These are phyloP conservation scores for Ricinus communis DNA, from an alignment of 345 rosid species.

Conservation along the genomic window DNA sequence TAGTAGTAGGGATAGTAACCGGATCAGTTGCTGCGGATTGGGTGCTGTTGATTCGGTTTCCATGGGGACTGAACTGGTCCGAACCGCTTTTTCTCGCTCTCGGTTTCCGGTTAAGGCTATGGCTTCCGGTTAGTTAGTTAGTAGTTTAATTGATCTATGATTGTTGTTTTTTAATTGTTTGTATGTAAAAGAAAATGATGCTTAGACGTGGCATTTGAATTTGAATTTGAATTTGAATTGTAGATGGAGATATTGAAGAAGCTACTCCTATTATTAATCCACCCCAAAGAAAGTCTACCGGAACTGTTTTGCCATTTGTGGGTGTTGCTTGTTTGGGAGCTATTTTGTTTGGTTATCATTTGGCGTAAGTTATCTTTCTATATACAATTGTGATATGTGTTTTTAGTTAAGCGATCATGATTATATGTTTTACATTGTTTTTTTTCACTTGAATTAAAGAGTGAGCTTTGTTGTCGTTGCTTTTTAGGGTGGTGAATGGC, in stretches of 20 bases:
- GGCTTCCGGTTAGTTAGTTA: slow-evolving; percentile 57
- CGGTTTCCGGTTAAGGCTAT: slow-evolving; percentile 50
- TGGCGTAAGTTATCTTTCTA: slow-evolving; percentile 24
- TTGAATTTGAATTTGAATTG: slow-evolving; percentile 13
- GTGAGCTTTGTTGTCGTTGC: slow-evolving; percentile 18
- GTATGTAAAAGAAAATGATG: no score
- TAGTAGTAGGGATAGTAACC: slow-evolving; percentile 1
- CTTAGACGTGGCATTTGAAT: slow-evolving; percentile 3
- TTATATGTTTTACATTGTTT: neutral
- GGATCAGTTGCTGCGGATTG: slow-evolving; percentile 38
- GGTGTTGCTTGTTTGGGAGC: slow-evolving; percentile 98
- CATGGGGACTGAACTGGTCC: slow-evolving; percentile 68
- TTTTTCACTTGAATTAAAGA: neutral
- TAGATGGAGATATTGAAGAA: slow-evolving; percentile 74
- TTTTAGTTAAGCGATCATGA: neutral
- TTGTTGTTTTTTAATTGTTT: neutral
- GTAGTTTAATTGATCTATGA: neutral
- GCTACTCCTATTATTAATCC: slow-evolving; percentile 36
- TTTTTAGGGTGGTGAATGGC: slow-evolving; percentile 81
- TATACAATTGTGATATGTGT: no score
- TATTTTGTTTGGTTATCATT: slow-evolving; percentile 91
- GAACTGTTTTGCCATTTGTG: slow-evolving; percentile 81
- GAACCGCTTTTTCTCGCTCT: slow-evolving; percentile 45
- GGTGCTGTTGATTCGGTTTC: slow-evolving; percentile 26
- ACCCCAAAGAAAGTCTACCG: slow-evolving; percentile 49